Base-by-base conservation (phyloP, 805 yeast species). In the Metschnikowia lachancei region DNA sequence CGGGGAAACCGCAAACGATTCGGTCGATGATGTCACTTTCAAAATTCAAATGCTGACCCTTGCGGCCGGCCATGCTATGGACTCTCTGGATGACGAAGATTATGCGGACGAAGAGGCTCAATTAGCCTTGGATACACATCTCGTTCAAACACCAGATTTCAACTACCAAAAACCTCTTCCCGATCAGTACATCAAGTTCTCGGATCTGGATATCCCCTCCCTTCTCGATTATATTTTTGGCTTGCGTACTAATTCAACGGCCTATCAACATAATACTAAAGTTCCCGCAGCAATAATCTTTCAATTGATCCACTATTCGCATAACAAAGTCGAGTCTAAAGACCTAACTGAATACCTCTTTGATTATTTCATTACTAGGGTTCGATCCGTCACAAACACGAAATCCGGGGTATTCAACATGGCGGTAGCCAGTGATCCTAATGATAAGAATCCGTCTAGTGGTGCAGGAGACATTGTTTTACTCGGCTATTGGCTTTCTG, bases 401-500 rank as follows among this genome's bases (percentile, higher is more conserved):
- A 78, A 76, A 52, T 75, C 85, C 14, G 87, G 87, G 0, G 80
- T 78, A 10, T 74, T 76, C 50, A 69, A 75, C 35, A 67, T 70
- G 69, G 70, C 70, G 4, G 51, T 61, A 12, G 58, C 55, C 61
- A 54, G 45, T 33, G 54, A 50, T 7, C 34, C 33, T 13, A 50
- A 45, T 24, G 47, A 46, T 4, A 42, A 39, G 16, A 41, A 33
- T 4, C 59, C 35, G 11, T 45, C 50, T 6, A 49, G 48, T 50
- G 73, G 70, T 5, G 65, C 74, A 29, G 85, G 83, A 28, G 92
- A 86, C 59, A 82, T 85, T 45, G 86, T 86, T 14, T 60, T 76
- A 34, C 75, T 84, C 51, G 84, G 95, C 41, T 92, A 89, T 62
- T 94, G 98, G 98, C 76, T 94, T 31, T 82, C 96, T 4, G 84